These are phyloP conservation scores for Daldinia concentrica DNA, from an alignment of 495 filamentous ascomycete species.

Conservation along the genomic window DNA sequence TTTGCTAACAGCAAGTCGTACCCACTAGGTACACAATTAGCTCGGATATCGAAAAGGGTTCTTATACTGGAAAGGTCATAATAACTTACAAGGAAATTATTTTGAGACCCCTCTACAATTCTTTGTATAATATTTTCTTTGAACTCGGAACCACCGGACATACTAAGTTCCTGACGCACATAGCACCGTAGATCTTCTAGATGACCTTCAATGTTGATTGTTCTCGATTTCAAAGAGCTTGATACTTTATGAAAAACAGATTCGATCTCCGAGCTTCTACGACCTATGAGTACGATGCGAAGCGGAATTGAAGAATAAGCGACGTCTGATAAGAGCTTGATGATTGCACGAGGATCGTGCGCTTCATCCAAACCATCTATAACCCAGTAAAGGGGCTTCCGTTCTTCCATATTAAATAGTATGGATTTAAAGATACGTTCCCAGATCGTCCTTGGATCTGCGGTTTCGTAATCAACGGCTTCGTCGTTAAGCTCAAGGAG, in stretches of 20 bases:
- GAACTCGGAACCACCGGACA: slow-evolving; percentile 16
- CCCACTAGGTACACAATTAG: slow-evolving; percentile 39
- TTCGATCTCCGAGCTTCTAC: slow-evolving; percentile 31
- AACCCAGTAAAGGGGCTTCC: slow-evolving; percentile 46
- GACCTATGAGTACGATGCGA: slow-evolving; percentile 34
- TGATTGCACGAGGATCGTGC: slow-evolving; percentile 20
- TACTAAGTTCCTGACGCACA: slow-evolving; percentile 31
- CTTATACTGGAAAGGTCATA: too few relatives aligned
- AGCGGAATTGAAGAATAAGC: slow-evolving; percentile 20
- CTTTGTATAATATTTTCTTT: slow-evolving; percentile 6
- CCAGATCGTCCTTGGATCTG: slow-evolving; percentile 51
- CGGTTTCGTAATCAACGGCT: slow-evolving; percentile 29
- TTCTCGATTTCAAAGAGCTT: slow-evolving; percentile 1
- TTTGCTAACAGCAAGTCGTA: slow-evolving; percentile 48
- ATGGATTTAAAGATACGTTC: slow-evolving; percentile 47
- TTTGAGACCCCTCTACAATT: slow-evolving; percentile 36
- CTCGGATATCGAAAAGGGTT: not conserved
- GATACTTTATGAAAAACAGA: slow-evolving; percentile 15
- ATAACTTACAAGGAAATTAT: slow-evolving; percentile 38
- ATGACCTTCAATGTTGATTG: slow-evolving; percentile 32
- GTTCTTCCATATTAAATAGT: slow-evolving; percentile 38
- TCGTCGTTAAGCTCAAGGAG: slow-evolving; percentile 36
- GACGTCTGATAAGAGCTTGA: not conserved
- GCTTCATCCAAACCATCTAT: slow-evolving; percentile 53
- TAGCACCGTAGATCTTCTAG: slow-evolving; percentile 40